These are phyloP conservation scores for Globisporangium viniferum DNA, from an alignment of 352 stramenopile species.

Conservation along the genomic window DNA sequence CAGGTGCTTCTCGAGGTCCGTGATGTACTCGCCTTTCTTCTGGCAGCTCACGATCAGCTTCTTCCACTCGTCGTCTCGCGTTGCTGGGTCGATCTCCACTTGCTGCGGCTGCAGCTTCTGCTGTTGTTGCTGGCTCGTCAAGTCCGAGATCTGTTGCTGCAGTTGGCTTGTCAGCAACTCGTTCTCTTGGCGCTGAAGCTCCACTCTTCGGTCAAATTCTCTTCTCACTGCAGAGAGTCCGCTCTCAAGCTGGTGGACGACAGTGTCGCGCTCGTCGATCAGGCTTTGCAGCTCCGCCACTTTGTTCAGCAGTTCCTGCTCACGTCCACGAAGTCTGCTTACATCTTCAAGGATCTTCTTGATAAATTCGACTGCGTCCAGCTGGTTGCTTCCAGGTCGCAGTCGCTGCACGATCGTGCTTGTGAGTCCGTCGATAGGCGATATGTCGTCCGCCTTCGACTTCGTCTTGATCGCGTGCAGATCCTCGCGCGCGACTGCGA, in stretches of 20 bases:
- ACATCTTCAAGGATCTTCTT: constrained; percentile 57
- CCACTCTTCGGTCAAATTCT: constrained; percentile 72
- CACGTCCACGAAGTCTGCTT: constrained; percentile 34
- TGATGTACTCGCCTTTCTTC: constrained; percentile 85
- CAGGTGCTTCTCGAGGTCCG: constrained; percentile 77
- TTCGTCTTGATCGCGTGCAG: constrained; percentile 45
- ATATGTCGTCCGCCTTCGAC: constrained; percentile 36
- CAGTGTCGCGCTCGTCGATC: constrained; percentile 47
- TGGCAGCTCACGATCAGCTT: constrained; percentile 62
- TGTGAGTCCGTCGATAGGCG: constrained; percentile 40
- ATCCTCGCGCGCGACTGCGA: constrained; percentile 49
- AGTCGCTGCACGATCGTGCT: constrained; percentile 32
- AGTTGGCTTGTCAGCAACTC: constrained; percentile 25
- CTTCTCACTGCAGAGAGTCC: constrained; percentile 54
- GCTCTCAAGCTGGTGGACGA: constrained; percentile 57
- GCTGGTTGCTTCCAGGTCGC: background rate
- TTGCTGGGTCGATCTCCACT: constrained; percentile 23
- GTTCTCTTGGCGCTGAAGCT: constrained; percentile 47
- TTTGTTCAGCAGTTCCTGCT: constrained; percentile 37
- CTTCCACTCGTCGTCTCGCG: constrained; percentile 67
- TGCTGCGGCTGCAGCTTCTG: constrained; percentile 21
- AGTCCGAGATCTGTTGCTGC: constrained; percentile 38
- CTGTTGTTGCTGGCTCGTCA: constrained; percentile 21
- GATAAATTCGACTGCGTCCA: constrained; percentile 25
- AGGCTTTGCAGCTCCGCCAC: constrained; percentile 33